These are phyloP conservation scores for Cenchrus americanus DNA, from an alignment of 176 grass and related monocot species.

Conservation along the genomic window DNA sequence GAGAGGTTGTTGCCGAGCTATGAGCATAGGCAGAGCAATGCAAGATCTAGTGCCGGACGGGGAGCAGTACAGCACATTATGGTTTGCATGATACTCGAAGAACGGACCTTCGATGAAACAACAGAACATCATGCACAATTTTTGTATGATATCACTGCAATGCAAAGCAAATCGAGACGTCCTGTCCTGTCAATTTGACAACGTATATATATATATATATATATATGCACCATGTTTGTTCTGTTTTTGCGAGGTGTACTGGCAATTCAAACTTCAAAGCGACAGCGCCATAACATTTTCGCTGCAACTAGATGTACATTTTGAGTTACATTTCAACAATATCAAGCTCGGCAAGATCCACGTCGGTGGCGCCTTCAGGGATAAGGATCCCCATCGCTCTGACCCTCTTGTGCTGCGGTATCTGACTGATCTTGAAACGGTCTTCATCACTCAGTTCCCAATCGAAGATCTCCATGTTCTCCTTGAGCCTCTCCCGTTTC, in stretches of 20 bases:
- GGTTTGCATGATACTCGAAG: no score
- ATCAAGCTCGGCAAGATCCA: neutral
- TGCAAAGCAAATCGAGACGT: neutral
- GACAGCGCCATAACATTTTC: neutral
- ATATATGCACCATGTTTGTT: neutral
- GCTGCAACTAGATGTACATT: neutral
- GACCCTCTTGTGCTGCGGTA: constrained; percentile 43
- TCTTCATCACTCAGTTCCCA: constrained; percentile 56
- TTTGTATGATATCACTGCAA: neutral
- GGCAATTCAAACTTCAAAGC: no score
- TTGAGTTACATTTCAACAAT: constrained; percentile 19
- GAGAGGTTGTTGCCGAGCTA: no score
- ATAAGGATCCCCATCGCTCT: neutral
- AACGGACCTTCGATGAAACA: neutral
- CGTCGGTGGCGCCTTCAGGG: neutral
- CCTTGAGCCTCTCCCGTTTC: constrained; percentile 51
- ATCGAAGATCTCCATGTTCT: constrained; percentile 54
- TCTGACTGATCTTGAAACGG: constrained; percentile 48
- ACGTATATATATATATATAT: neutral
- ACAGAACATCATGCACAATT: neutral
- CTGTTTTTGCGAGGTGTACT: neutral
- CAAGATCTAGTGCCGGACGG: no score
- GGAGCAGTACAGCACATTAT: no score
- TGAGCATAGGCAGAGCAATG: no score
- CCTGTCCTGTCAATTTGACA: neutral